These are phyloP conservation scores for Sugiyamaella novakii DNA, from an alignment of 1,139 yeast species.

Conservation along the genomic window DNA sequence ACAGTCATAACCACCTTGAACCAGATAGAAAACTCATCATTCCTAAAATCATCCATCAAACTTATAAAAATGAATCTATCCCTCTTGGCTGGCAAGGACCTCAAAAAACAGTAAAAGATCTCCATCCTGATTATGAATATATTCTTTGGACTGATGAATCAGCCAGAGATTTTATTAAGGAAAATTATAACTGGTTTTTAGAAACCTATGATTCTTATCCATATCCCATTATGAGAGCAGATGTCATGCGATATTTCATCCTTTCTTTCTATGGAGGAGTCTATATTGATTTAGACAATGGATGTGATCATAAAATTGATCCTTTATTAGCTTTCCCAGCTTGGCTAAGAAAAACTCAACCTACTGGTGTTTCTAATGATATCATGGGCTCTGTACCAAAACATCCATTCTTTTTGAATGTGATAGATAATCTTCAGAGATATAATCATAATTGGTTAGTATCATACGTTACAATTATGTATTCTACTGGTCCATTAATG, in stretches of 20 bases:
- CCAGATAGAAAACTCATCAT: conserved; percentile 47
- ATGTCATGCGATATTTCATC: conserved; percentile 87
- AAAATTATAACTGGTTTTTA: conserved; percentile 83
- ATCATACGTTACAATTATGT: conserved; percentile 90
- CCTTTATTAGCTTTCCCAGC: conserved; percentile 80
- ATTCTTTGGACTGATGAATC: conserved; percentile 83
- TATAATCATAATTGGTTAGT: conserved; percentile 50
- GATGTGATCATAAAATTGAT: conserved; percentile 73
- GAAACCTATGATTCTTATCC: conserved; percentile 73
- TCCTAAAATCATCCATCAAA: conserved; percentile 90
- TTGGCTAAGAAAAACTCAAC: conserved; percentile 79
- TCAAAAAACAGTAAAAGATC: conserved; percentile 69
- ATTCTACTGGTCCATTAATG: conserved; percentile 87
- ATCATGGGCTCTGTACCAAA: conserved; percentile 86
- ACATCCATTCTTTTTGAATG: conserved; percentile 81
- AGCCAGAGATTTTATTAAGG: conserved; percentile 74
- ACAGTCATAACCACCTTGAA: conserved; percentile 8
- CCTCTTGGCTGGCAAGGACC: conserved; percentile 82
- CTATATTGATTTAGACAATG: conserved; percentile 87
- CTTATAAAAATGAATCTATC: conserved; percentile 73
- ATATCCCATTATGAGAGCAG: conserved; percentile 85
- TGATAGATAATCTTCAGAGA: conserved; percentile 59
- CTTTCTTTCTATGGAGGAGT: conserved; percentile 83
- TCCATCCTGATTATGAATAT: conserved; percentile 85
- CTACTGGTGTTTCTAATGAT: conserved; percentile 89